A percentile compares a stretch with the other conserved stretches of the same genome.
Evolutionary conservation across 371 early-diverging fungal species (phyloP).

Genomic region (Apophysomyces ossiformis): DNA sequence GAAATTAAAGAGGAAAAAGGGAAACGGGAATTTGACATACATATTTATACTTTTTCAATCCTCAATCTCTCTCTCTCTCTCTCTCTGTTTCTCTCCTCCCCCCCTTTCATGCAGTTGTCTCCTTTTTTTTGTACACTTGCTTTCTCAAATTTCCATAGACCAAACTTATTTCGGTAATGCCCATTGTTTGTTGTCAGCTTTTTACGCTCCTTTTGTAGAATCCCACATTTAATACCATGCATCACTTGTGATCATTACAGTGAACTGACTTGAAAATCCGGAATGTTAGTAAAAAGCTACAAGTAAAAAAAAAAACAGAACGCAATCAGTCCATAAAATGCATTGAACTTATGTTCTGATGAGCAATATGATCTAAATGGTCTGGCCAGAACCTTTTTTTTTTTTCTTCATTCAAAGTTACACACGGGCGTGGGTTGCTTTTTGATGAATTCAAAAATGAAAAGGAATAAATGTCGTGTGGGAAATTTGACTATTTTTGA

Average conservation of each 20-base stretch:
- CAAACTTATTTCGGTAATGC: constrained; percentile 9
- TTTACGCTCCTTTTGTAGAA: not conserved
- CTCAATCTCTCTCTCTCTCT: not conserved
- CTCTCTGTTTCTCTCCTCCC: not conserved
- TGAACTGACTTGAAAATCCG: not conserved
- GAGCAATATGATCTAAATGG: too few species aligned
- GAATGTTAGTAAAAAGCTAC: too few species aligned
- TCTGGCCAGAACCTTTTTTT: too few species aligned
- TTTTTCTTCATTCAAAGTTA: too few species aligned
- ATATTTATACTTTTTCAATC: constrained; percentile 2
- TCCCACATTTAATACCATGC: not conserved
- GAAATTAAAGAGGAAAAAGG: not conserved
- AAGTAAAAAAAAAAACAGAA: too few species aligned
- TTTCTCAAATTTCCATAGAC: constrained; percentile 7
- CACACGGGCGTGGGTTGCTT: too few species aligned
- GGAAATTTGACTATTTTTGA: too few species aligned
- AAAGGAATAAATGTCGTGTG: too few species aligned
- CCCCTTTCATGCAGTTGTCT: constrained; percentile 6
- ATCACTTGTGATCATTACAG: not conserved
- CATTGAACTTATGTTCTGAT: too few species aligned
- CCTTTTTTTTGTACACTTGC: constrained; percentile 5
- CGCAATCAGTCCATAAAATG: too few species aligned
- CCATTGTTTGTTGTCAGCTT: constrained; percentile 9
- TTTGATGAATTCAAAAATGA: too few species aligned
- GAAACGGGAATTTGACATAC: constrained; percentile 1